Evolutionary conservation across 2,329 filamentous ascomycete genomes (phyloP).

Genomic region (Colletotrichum gloeosporioides): DNA sequence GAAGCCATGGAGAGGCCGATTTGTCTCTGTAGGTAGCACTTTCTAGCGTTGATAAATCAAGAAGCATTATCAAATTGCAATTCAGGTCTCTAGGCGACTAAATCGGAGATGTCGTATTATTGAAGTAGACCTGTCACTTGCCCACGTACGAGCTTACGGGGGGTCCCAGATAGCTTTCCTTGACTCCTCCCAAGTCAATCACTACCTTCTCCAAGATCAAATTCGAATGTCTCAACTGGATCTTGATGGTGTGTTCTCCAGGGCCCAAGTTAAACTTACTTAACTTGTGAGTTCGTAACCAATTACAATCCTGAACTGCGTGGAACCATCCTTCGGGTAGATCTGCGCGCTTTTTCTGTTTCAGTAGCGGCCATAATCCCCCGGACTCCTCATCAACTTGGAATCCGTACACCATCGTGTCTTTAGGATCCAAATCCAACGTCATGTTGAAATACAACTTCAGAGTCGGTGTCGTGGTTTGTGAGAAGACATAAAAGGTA

Average conservation of each 20-base stretch:
- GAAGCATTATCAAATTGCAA: not conserved
- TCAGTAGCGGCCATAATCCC: constrained; percentile 34
- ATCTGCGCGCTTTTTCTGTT: constrained; percentile 31
- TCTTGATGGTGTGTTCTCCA: constrained; percentile 34
- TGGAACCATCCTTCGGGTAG: constrained; percentile 53
- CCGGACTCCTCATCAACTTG: constrained; percentile 47
- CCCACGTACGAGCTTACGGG: constrained; percentile 28
- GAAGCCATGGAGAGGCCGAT: not conserved
- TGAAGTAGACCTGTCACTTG: rapidly evolving
- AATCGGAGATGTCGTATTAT: not conserved
- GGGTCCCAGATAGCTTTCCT: constrained; percentile 40
- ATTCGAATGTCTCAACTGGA: constrained; percentile 35
- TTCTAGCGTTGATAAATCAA: not conserved
- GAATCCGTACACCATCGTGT: constrained; percentile 55
- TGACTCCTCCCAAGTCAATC: constrained; percentile 35
- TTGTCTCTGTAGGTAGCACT: not conserved
- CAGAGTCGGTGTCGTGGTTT: constrained; percentile 27
- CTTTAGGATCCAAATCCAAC: constrained; percentile 55
- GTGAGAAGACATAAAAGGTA: constrained; percentile 34
- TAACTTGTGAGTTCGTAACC: constrained; percentile 45
- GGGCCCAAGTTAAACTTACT: constrained; percentile 12
- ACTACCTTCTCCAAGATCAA: constrained; percentile 42
- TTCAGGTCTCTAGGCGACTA: not conserved
- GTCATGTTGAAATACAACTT: constrained; percentile 42
- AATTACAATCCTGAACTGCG: constrained; percentile 55